phyloP scores from a whole-genome alignment of 768 basidiomycete species.

The Pisolithus microcarpus region DNA sequence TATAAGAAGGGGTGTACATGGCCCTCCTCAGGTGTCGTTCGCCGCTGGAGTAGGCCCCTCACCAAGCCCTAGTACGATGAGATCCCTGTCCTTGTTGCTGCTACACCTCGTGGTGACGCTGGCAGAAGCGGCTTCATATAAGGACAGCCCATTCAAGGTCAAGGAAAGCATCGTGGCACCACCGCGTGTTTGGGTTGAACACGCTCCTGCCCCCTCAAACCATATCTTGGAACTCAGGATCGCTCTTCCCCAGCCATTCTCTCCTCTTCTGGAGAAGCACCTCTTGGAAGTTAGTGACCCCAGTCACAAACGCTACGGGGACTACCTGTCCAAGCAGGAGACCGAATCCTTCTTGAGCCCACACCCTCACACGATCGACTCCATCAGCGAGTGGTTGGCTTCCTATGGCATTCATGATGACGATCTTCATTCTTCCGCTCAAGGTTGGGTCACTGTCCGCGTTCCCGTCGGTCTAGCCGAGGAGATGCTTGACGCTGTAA shows the following conservation, averaged over 20 bases:
- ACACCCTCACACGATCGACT: constrained; percentile 40
- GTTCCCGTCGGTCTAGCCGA: constrained; percentile 56
- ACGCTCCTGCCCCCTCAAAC: constrained; percentile 36
- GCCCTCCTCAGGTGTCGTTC: too few relatives aligned
- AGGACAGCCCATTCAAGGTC: constrained; percentile 24
- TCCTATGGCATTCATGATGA: constrained; percentile 45
- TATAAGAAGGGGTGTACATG: too few relatives aligned
- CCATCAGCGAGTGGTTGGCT: constrained; percentile 57
- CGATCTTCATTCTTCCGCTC: constrained; percentile 53
- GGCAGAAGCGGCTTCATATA: constrained; percentile 6
- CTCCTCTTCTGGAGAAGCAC: constrained; percentile 41
- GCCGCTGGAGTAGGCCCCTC: too few relatives aligned
- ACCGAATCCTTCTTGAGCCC: constrained; percentile 59
- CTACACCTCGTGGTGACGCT: constrained; percentile 20
- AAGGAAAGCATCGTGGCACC: constrained; percentile 41
- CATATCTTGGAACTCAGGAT: constrained; percentile 51
- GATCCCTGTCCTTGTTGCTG: constrained; percentile 54
- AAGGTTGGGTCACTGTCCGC: constrained; percentile 60
- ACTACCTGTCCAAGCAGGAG: constrained; percentile 56
- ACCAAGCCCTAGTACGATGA: constrained; percentile 2
- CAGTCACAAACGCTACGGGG: constrained; percentile 45
- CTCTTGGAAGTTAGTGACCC: constrained; percentile 57
- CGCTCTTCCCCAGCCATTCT: constrained; percentile 48
- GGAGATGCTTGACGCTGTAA: constrained; percentile 63
- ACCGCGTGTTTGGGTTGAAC: constrained; percentile 45